Evolutionary conservation across 2,329 filamentous ascomycete species (phyloP), one percentile per base, ranked within the genome.

Genomic region (Alternaria conjuncta): DNA sequence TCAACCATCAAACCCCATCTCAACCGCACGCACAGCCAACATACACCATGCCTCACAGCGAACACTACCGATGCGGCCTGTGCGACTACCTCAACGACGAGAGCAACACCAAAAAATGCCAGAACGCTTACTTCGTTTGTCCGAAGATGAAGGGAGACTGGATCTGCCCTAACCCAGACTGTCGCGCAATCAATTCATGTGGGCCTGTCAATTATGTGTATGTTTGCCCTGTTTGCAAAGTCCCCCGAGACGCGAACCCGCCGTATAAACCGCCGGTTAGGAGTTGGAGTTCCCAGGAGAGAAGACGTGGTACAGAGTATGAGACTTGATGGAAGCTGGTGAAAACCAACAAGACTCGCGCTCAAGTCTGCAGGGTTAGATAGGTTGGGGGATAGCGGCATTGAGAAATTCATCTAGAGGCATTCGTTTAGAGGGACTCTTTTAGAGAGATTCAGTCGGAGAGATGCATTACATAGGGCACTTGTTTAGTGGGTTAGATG

Each of bases 401-500:
- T n/a, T n/a, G 7, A 36, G 32, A 5, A 1, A 8, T 6, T 6
- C 2, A 5, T 5, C 12, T 28, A 28, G 28, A 30, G 28, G 2
- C 5, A 3, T 36, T 36, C 13, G 9, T 3, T 15, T 9, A 25
- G 8, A 25, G 25, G 25, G 25, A 25, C 8, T 6, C 2, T 2
- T 12, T 11, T 28, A 28, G 26, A 28, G 26, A 5, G 10, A 5
- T 32, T 32, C 13, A 15, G 6, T 32, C 1, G 2, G 13, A 32
- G 13, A 4, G 3, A 8, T 36, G 1, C 3, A 36, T 36, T n/a
- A 4, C 1, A 36, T n/a, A n/a, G 2, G 4, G 15, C 15, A 5
- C 32, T 10, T 41, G 4, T n/a, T 41, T 3, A 41, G 1, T n/a
- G 32, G 15, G 8, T 41, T 10, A 41, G 15, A 41, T 18, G 8